These are phyloP conservation scores for Rhizopus stolonifer DNA, from an alignment of 371 early-diverging fungal genomes.

Conservation along the genomic window DNA sequence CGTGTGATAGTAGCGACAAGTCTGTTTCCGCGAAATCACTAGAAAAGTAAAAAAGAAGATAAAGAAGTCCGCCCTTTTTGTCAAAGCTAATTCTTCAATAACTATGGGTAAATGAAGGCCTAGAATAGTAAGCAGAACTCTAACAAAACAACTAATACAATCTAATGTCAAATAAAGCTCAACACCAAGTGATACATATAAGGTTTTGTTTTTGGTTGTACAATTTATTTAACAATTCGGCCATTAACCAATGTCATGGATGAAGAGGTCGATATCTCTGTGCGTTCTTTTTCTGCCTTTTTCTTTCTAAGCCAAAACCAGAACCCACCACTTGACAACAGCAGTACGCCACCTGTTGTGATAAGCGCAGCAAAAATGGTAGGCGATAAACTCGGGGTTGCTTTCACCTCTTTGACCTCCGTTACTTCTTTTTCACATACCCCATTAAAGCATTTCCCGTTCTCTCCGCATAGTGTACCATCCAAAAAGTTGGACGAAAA, in stretches of 20 bases:
- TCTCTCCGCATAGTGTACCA: slow-evolving; percentile 85
- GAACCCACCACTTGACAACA: slow-evolving; percentile 45
- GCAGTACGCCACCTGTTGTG: slow-evolving; percentile 46
- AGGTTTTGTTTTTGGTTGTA: too few species aligned
- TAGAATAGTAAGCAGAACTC: too few species aligned
- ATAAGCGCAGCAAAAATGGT: slow-evolving; percentile 51
- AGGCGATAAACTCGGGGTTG: slow-evolving; percentile 52
- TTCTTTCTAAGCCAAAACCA: slow-evolving; percentile 22
- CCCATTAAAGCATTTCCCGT: slow-evolving; percentile 59
- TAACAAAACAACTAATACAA: too few species aligned
- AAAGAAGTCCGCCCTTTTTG: too few species aligned
- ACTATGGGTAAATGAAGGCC: too few species aligned
- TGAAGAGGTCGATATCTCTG: not conserved
- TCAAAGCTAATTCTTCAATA: too few species aligned
- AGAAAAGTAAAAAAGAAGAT: slow-evolving; percentile 24
- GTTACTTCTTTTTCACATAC: slow-evolving; percentile 27
- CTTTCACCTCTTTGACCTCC: slow-evolving; percentile 6
- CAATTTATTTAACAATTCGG: not conserved
- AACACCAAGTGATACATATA: not conserved
- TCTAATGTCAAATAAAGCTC: too few species aligned
- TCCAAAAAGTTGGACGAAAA: slow-evolving; percentile 83
- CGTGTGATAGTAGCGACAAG: slow-evolving; percentile 20
- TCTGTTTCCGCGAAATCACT: slow-evolving; percentile 21
- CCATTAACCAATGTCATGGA: not conserved
- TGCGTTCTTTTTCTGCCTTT: not conserved